Evolutionary conservation across 768 basidiomycete genomes (phyloP).

Genomic region (Kwoniella dejecticola): DNA sequence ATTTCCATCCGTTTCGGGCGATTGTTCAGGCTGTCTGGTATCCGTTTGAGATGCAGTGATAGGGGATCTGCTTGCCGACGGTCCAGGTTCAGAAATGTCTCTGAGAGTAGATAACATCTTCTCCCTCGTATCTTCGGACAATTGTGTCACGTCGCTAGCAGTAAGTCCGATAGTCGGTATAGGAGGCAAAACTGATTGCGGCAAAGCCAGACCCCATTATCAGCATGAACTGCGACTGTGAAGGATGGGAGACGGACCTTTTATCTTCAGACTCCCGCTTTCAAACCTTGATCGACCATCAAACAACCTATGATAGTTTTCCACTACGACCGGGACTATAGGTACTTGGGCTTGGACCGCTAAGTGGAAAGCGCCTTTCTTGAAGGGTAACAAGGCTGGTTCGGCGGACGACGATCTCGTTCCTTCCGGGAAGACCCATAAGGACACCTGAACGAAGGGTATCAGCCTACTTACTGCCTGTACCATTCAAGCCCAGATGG

Average conservation of each 20-base stretch:
- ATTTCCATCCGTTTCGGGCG: background rate
- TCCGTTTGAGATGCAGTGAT: too few relatives aligned
- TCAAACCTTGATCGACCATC: slow-evolving; percentile 67
- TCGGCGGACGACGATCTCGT: slow-evolving; percentile 74
- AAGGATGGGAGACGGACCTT: slow-evolving; percentile 63
- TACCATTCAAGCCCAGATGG: too few relatives aligned
- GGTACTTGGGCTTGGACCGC: slow-evolving; percentile 86
- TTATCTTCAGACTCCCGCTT: slow-evolving; percentile 73
- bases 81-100: slow-evolving; percentile 66
- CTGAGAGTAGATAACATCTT: slow-evolving; percentile 76
- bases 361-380: slow-evolving; percentile 97
- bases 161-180: slow-evolving; percentile 74
- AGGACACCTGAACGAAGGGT: slow-evolving; percentile 60
- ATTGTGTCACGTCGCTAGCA: slow-evolving; percentile 67
- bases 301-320: slow-evolving; percentile 91
- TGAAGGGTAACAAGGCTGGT: slow-evolving; percentile 78
- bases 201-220: too few relatives aligned
- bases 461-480: background rate
- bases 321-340: slow-evolving; percentile 84
- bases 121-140: slow-evolving; percentile 69
- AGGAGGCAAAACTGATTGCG: slow-evolving; percentile 77
- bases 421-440: slow-evolving; percentile 97
- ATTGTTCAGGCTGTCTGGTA: slow-evolving; percentile 1
- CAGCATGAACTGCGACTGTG: too few relatives aligned
- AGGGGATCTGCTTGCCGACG: background rate